Evolutionary conservation across 768 basidiomycete genomes (phyloP), one percentile per base, ranked within the genome.

Genomic region (Collybia sp.): DNA sequence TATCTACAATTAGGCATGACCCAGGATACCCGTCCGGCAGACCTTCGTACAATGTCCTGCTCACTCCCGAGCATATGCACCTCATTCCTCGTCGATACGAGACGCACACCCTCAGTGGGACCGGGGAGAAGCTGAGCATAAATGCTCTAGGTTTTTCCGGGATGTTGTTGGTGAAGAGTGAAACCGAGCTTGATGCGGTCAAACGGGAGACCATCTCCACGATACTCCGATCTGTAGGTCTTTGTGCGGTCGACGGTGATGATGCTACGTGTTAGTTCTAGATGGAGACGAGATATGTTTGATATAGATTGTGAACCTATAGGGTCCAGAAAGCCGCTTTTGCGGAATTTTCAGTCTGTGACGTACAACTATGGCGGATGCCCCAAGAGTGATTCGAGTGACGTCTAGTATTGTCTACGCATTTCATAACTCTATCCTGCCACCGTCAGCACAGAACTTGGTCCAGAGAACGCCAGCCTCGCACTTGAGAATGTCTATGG

Each of bases 131-230:
- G 44, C 57, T 97, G 19, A 79, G 80, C 55, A 72, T 97, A 36
- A 96, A 97, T 62, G 77, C 94, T 38, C 73, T 96, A 40, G 94
- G 90, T 12, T 96, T 86, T 60, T 88, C 91, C 6, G 94, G 94
- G 1, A 81, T 90, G 83, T 55, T 96, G 50, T 77, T 96, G 45
- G 91, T 89, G 18, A 91, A 87, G 70, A 91, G 85, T 51, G 79
- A 86, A 44, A 73, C 73, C 15, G 91, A 94, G 65, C 61, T 91
- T 42, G 79, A 82, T 45, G 77, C 73, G 2, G 75, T 96, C 35
- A 79, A 79, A 62, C 63, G 67, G 47, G 82, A 84, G 61, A 77
- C 81, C 1, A 66, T 88, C 19, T 69, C 72, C 6, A 79, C 71
- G 47, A 83, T 93, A 30, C 59, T 93, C 51, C 64, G 70, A 41